Base-by-base conservation (phyloP, 345 rosid genomes). In the Pugionium dolabratum region DNA sequence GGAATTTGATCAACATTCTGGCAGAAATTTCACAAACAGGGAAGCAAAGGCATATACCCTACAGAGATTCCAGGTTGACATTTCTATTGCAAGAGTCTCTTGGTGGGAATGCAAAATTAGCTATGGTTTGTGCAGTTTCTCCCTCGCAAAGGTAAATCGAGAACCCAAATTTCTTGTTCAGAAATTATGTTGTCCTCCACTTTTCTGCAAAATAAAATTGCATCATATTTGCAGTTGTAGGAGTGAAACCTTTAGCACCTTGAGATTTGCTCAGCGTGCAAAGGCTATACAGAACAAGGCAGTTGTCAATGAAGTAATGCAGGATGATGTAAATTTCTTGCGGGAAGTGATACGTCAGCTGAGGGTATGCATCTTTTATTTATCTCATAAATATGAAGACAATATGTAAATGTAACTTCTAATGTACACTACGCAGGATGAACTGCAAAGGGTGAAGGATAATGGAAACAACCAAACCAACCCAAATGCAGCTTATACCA, bases 101-200 rank as follows among this genome's bases (percentile, higher is more conserved):
- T 48, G 99, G 99, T 71, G 99, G 99, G 42, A 95, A 95, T 86
- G 99, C 99, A 63, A 95, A 89, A 76, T 70, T 95, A 69, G 98
- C 90, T 51, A 89, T 95, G 96, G 84, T 95, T 34, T 95, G 99
- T 79, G 96, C 99, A 71, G 76, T 95, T 67, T 95, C 96, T 75
- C 96, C 97, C 27, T 84, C 88, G 27, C 94, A 79, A 74, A 82
- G 98, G 99, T 90, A 84, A 70, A 39, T 37, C 9, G 25, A 64
- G 54, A 43, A n/a, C 47, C 51, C 42, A 5, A 45, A 48, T 18
- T 56, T 62, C 40, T 26, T 53, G 42, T 74, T 52, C 8, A 69
- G 51, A 37, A 28, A 9, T 47, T 2, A 52, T 65, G 32, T 5
- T 49, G 5, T 7, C 6, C 30, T 43, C 46, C 47, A 54, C 18